Evolutionary conservation across 106 monocot genomes (phyloP).

Genomic region (Triglochin maritima): DNA sequence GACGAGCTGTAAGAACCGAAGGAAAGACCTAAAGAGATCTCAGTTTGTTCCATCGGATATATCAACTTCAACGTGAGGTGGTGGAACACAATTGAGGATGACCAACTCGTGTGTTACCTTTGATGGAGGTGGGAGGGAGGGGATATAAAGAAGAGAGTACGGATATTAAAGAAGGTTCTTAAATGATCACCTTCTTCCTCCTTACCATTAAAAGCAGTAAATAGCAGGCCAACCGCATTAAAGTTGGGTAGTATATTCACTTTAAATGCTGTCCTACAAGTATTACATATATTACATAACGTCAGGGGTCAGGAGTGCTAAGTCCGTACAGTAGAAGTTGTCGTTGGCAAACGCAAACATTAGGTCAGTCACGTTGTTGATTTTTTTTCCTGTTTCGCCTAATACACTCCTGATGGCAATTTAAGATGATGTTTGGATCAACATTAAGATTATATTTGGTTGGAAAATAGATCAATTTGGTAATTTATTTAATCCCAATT

Average conservation of each 20-base stretch:
- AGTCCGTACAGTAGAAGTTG: too few relatives aligned
- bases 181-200: slow-evolving; percentile 25
- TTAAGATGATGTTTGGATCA: too few relatives aligned
- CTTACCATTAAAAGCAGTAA: slow-evolving; percentile 10
- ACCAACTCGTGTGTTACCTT: background rate
- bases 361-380: too few relatives aligned
- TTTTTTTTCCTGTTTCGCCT: too few relatives aligned
- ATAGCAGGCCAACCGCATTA: slow-evolving; percentile 13
- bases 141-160: background rate
- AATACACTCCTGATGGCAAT: too few relatives aligned
- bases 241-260: slow-evolving; percentile 30
- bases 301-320: too few relatives aligned
- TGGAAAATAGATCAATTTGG: too few relatives aligned
- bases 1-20: background rate
- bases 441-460: too few relatives aligned
- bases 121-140: background rate
- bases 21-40: slow-evolving; percentile 20
- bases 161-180: slow-evolving; percentile 30
- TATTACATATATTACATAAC: background rate
- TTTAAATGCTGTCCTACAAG: slow-evolving; percentile 7
- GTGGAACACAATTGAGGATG: background rate
- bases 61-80: background rate
- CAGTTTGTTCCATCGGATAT: background rate
- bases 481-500: too few relatives aligned
- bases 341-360: too few relatives aligned